These are phyloP conservation scores for Diplodia intermedia DNA, from an alignment of 2,329 filamentous ascomycete genomes.

Conservation along the genomic window DNA sequence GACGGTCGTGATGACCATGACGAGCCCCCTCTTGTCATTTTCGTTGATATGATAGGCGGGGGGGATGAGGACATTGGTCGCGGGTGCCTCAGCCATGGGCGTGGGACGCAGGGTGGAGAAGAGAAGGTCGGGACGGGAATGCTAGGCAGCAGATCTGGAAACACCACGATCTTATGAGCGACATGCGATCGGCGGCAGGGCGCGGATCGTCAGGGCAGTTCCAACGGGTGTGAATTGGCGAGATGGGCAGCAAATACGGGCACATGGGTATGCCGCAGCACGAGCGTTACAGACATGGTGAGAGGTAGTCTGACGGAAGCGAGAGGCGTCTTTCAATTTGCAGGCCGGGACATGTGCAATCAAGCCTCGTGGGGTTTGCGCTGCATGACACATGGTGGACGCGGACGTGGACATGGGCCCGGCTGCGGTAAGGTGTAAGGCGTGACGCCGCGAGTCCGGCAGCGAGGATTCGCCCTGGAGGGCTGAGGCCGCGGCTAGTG, in stretches of 20 bases:
- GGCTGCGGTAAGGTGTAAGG: neutral
- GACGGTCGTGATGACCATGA: constrained; percentile 41
- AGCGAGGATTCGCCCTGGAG: neutral
- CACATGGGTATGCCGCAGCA: neutral
- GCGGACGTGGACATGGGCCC: neutral
- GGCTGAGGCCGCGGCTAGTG: neutral
- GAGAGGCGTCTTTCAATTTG: neutral
- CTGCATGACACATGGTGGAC: constrained; percentile 15
- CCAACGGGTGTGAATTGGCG: neutral
- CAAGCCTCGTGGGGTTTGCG: constrained; percentile 16
- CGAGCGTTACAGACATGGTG: constrained; percentile 7
- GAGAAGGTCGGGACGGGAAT: neutral
- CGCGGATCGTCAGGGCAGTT: neutral
- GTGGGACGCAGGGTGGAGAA: neutral
- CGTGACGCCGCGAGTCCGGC: neutral
- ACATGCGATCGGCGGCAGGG: neutral
- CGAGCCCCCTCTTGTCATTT: constrained; percentile 45
- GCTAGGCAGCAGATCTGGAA: neutral
- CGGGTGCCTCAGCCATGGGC: constrained; percentile 1
- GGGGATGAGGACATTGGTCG: constrained; percentile 33
- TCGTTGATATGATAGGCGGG: constrained; percentile 43
- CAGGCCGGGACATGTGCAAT: constrained; percentile 3
- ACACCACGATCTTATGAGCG: constrained; percentile 16
- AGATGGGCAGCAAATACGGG: neutral
- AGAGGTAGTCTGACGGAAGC: neutral